Evolutionary conservation across 2,329 filamentous ascomycete species (phyloP).

Genomic region (Huntiella moniliformis): DNA sequence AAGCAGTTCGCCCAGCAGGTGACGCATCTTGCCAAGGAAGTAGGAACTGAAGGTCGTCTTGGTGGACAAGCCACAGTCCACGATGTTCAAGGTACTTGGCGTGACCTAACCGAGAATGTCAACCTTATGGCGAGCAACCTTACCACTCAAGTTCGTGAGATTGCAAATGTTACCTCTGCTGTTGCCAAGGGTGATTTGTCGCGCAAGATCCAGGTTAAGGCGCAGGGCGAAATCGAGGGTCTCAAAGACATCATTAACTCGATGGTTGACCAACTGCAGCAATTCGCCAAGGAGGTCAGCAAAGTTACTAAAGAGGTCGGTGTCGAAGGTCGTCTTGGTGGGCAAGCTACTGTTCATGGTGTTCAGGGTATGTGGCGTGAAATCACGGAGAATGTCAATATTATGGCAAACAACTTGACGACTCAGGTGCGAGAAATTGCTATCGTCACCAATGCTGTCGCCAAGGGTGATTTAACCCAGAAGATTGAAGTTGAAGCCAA

Average conservation of each 20-base stretch:
- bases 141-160: slow-evolving; percentile 92
- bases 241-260: too few relatives aligned
- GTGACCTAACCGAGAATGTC: slow-evolving; percentile 81
- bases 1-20: slow-evolving; percentile 94
- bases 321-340: slow-evolving; percentile 47
- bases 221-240: slow-evolving; percentile 47
- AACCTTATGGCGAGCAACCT: too few relatives aligned
- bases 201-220: slow-evolving; percentile 87
- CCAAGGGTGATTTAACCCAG: slow-evolving; percentile 30
- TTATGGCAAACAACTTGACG: slow-evolving; percentile 51
- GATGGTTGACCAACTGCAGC: slow-evolving; percentile 87
- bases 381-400: slow-evolving; percentile 56
- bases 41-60: slow-evolving; percentile 89
- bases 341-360: slow-evolving; percentile 57
- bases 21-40: too few relatives aligned
- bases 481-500: slow-evolving; percentile 89
- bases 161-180: slow-evolving; percentile 87
- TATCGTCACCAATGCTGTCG: slow-evolving; percentile 80
- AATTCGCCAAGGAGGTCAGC: slow-evolving; percentile 91
- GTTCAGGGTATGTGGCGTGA: slow-evolving; percentile 96
- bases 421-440: slow-evolving; percentile 96
- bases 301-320: slow-evolving; percentile 64
- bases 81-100: slow-evolving; percentile 93
- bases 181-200: slow-evolving; percentile 30
- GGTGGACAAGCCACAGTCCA: slow-evolving; percentile 84